These are phyloP conservation scores for Phialemonium atrogriseum DNA, from an alignment of 2,329 filamentous ascomycete species.

Conservation along the genomic window DNA sequence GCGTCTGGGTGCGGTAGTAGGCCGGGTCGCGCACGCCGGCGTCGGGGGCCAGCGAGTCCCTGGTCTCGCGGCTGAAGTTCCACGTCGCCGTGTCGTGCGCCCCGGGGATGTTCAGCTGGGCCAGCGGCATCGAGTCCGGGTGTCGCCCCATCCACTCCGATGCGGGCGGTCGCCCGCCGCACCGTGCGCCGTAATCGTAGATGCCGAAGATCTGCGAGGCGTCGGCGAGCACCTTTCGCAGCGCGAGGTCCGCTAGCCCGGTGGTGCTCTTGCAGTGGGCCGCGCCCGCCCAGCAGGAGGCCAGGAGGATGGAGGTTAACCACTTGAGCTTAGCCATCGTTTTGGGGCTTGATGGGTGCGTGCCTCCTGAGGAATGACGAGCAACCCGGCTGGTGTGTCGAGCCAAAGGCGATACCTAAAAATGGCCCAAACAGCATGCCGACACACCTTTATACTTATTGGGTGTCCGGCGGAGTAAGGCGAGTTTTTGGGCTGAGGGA, in stretches of 20 bases:
- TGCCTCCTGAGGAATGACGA: too few relatives aligned
- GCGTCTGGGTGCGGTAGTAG: slow-evolving; percentile 33
- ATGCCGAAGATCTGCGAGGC: slow-evolving; percentile 33
- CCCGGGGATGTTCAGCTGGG: slow-evolving; percentile 41
- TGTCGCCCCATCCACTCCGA: slow-evolving; percentile 38
- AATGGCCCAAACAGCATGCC: too few relatives aligned
- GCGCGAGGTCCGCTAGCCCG: slow-evolving; percentile 19
- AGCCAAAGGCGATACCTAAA: too few relatives aligned
- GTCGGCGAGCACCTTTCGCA: slow-evolving; percentile 31
- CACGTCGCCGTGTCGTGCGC: slow-evolving; percentile 42
- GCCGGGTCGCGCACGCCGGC: slow-evolving; percentile 18
- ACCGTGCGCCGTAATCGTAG: slow-evolving; percentile 12
- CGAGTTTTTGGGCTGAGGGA: too few relatives aligned
- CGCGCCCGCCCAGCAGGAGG: too few relatives aligned
- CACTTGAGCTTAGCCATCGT: too few relatives aligned
- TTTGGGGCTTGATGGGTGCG: too few relatives aligned
- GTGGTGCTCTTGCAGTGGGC: too few relatives aligned
- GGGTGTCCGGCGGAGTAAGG: too few relatives aligned
- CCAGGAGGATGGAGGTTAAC: too few relatives aligned
- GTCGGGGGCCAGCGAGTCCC: slow-evolving; percentile 27
- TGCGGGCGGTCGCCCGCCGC: slow-evolving; percentile 7
- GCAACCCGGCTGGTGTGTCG: too few relatives aligned
- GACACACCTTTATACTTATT: too few relatives aligned
- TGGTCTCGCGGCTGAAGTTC: slow-evolving; percentile 37
- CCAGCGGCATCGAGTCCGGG: slow-evolving; percentile 30